A percentile compares a stretch with the other conserved stretches of the same genome.
phyloP scores from a whole-genome alignment of 2,329 filamentous ascomycete species.

The Colletotrichum lupini region DNA sequence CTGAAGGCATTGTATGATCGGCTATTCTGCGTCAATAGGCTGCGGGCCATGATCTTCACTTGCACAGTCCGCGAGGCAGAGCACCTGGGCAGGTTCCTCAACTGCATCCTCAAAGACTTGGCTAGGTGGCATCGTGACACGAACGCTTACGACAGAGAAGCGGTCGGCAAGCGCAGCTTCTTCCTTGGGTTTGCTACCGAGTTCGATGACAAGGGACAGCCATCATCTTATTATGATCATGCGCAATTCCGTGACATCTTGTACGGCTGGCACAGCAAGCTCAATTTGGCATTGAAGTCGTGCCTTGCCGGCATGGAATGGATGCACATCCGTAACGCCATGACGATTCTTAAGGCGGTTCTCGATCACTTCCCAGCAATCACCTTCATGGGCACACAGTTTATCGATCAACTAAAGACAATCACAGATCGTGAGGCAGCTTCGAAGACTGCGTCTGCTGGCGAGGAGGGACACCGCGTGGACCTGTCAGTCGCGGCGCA shows the following conservation, averaged over 20 bases:
- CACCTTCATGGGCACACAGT: slow-evolving; percentile 84
- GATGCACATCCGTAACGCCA: slow-evolving; percentile 97
- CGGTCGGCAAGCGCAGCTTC: slow-evolving; percentile 64
- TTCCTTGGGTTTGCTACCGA: slow-evolving; percentile 81
- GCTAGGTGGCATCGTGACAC: slow-evolving; percentile 77
- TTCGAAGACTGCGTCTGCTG: slow-evolving; percentile 57
- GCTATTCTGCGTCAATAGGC: slow-evolving; percentile 84
- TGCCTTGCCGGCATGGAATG: slow-evolving; percentile 89
- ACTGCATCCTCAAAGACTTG: slow-evolving; percentile 83
- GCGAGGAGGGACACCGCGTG: slow-evolving; percentile 70
- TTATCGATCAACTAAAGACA: slow-evolving; percentile 72
- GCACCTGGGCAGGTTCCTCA: slow-evolving; percentile 91
- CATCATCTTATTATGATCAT: slow-evolving; percentile 80
- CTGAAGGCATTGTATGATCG: slow-evolving; percentile 86
- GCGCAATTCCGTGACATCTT: slow-evolving; percentile 87
- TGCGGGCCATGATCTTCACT: slow-evolving; percentile 86
- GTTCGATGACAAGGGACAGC: slow-evolving; percentile 77
- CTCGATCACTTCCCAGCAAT: slow-evolving; percentile 87
- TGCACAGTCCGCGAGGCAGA: slow-evolving; percentile 92
- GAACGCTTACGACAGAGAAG: slow-evolving; percentile 81
- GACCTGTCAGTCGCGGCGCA: slow-evolving; percentile 81
- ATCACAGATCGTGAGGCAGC: slow-evolving; percentile 71
- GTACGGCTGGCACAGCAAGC: slow-evolving; percentile 89
- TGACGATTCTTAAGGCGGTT: slow-evolving; percentile 86
- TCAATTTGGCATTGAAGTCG: slow-evolving; percentile 82